A percentile compares a stretch with the other conserved stretches of the same genome.
Evolutionary conservation across 116 monocot genomes (phyloP).

Genomic region (Iris pallida): DNA sequence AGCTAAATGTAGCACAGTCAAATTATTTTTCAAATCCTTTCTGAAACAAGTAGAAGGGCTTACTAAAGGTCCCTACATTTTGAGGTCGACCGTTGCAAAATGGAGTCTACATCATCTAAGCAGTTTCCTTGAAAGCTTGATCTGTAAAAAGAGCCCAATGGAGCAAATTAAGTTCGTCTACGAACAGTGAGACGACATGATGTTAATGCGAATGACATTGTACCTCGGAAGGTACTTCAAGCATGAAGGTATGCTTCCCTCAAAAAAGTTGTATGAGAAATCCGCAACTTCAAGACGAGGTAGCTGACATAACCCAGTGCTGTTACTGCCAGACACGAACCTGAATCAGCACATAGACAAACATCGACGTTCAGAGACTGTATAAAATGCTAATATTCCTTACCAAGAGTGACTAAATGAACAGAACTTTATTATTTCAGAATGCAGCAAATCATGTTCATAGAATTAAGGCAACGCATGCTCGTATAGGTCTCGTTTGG

Average conservation of each 20-base stretch:
- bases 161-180: conserved; percentile 21
- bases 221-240: conserved; percentile 63
- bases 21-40: neutral
- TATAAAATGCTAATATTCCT: too few relatives aligned
- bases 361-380: neutral
- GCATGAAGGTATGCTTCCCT: conserved; percentile 70
- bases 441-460: too few relatives aligned
- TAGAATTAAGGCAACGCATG: too few relatives aligned
- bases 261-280: conserved; percentile 87
- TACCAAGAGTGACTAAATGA: too few relatives aligned
- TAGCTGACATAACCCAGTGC: conserved; percentile 48
- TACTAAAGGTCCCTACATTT: conserved; percentile 53
- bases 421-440: too few relatives aligned
- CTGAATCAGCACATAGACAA: conserved; percentile 21
- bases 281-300: conserved; percentile 42
- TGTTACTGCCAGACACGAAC: conserved; percentile 16
- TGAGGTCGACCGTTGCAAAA: conserved; percentile 36
- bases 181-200: neutral
- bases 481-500: too few relatives aligned
- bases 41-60: neutral
- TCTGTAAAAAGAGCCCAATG: conserved; percentile 44
- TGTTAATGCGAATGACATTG: conserved; percentile 7
- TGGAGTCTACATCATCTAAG: conserved; percentile 40
- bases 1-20: too few relatives aligned
- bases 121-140: conserved; percentile 77